A percentile compares a stretch with the other conserved stretches of the same genome.
Evolutionary conservation across 2,329 filamentous ascomycete genomes (phyloP).

Genomic region (Beauveria rudraprayagi): DNA sequence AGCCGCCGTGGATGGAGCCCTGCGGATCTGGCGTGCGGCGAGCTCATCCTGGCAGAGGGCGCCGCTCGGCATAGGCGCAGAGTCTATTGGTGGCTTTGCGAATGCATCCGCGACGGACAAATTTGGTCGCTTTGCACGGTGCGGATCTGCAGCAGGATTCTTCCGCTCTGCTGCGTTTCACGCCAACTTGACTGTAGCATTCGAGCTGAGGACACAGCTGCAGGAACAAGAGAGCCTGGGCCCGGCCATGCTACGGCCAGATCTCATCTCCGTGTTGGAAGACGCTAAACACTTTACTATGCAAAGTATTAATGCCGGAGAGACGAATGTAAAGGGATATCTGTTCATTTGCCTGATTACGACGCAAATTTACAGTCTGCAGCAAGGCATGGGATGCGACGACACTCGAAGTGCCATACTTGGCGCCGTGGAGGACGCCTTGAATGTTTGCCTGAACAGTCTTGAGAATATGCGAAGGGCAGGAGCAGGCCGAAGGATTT

Average conservation of each 20-base stretch:
- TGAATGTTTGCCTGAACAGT: background rate
- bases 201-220: constrained; percentile 33
- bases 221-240: constrained; percentile 33
- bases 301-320: constrained; percentile 34
- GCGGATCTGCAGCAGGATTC: constrained; percentile 31
- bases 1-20: constrained; percentile 36
- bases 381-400: background rate
- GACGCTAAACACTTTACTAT: constrained; percentile 34
- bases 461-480: background rate
- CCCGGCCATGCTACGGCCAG: constrained; percentile 26
- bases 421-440: background rate
- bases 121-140: constrained; percentile 26
- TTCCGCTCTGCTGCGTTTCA: constrained; percentile 30
- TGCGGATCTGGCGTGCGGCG: constrained; percentile 37
- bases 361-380: background rate
- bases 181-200: constrained; percentile 26
- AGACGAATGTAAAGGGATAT: constrained; percentile 48
- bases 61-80: background rate
- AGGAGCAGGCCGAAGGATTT: background rate
- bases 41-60: constrained; percentile 17
- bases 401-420: background rate
- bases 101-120: constrained; percentile 9
- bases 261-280: constrained; percentile 34
- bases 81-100: background rate
- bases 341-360: constrained; percentile 24